phyloP scores from a whole-genome alignment of 805 yeast species.

The Kuraishia hungarica region DNA sequence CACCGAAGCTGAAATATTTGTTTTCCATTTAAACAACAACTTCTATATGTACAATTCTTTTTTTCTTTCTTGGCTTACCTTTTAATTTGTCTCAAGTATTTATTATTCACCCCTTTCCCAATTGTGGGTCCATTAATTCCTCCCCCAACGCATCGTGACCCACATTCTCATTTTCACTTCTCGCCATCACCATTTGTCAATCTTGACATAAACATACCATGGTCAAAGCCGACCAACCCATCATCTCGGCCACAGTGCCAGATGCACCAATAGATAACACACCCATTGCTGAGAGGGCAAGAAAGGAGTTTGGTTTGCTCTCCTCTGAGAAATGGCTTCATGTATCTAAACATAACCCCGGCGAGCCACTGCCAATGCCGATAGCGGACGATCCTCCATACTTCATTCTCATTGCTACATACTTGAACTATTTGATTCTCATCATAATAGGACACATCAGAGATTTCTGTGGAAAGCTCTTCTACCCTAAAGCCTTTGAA shows the following conservation, averaged over 20 bases:
- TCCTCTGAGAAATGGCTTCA: conserved; percentile 59
- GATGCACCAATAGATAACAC: conserved; percentile 21
- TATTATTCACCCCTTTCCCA: neutral
- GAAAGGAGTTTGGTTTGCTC: conserved; percentile 66
- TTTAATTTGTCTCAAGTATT: neutral
- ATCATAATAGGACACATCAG: conserved; percentile 85
- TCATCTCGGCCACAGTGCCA: conserved; percentile 16
- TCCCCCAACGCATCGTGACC: neutral
- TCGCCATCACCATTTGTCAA: neutral
- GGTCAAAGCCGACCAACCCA: neutral
- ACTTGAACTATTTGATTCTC: conserved; percentile 73
- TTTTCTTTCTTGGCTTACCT: too few relatives aligned
- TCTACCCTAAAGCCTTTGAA: conserved; percentile 55
- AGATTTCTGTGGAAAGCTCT: conserved; percentile 76
- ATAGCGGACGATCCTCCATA: conserved; percentile 83
- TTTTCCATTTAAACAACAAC: neutral
- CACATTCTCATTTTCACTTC: neutral
- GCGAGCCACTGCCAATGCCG: conserved; percentile 53
- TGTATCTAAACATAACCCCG: conserved; percentile 46
- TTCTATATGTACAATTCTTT: neutral
- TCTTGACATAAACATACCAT: neutral
- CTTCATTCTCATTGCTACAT: conserved; percentile 69
- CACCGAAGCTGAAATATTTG: neutral
- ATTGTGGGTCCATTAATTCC: neutral
- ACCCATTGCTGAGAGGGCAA: conserved; percentile 29